phyloP scores from a whole-genome alignment of 1,284 basidiomycete species.

The Agaricales sp. region DNA sequence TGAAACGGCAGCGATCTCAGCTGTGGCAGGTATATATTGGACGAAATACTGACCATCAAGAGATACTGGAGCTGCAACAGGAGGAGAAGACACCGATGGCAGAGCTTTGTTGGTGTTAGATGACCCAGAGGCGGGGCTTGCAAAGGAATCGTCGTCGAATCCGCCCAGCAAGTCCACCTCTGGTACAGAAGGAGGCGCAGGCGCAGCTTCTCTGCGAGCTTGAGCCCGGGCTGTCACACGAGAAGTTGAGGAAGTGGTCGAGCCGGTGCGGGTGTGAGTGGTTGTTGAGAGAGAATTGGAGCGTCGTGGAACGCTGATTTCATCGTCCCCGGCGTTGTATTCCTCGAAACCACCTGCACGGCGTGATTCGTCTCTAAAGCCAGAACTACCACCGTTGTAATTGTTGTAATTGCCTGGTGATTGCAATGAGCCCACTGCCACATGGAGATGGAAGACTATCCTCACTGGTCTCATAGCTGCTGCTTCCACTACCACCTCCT shows the following conservation, averaged over 20 bases:
- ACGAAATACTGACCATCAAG: slow-evolving; percentile 32
- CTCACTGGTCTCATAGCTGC: slow-evolving; percentile 19
- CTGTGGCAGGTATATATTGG: background rate
- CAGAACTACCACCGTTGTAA: slow-evolving; percentile 10
- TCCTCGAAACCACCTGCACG: slow-evolving; percentile 64
- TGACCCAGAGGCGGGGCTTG: slow-evolving; percentile 17
- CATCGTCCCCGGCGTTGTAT: slow-evolving; percentile 96
- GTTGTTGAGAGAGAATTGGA: slow-evolving; percentile 11
- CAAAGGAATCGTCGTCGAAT: slow-evolving; percentile 59
- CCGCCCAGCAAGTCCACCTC: slow-evolving; percentile 67
- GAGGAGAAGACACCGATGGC: slow-evolving; percentile 19
- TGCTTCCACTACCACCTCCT: slow-evolving; percentile 32
- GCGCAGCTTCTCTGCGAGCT: slow-evolving; percentile 13
- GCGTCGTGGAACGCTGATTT: slow-evolving; percentile 32
- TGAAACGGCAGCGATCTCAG: slow-evolving; percentile 13
- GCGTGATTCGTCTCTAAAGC: slow-evolving; percentile 32
- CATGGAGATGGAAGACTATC: slow-evolving; percentile 8
- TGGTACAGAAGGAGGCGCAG: slow-evolving; percentile 34
- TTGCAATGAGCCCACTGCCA: slow-evolving; percentile 21
- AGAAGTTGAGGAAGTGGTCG: slow-evolving; percentile 1
- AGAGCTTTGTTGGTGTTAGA: slow-evolving; percentile 44
- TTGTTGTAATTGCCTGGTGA: background rate
- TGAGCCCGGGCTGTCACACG: background rate
- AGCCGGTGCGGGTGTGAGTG: slow-evolving; percentile 1
- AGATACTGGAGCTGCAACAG: slow-evolving; percentile 18